Percentiles rank a stretch among this genome's conserved stretches.
Evolutionary conservation across 768 basidiomycete species (phyloP).

Genomic region (Boletus sp.): DNA sequence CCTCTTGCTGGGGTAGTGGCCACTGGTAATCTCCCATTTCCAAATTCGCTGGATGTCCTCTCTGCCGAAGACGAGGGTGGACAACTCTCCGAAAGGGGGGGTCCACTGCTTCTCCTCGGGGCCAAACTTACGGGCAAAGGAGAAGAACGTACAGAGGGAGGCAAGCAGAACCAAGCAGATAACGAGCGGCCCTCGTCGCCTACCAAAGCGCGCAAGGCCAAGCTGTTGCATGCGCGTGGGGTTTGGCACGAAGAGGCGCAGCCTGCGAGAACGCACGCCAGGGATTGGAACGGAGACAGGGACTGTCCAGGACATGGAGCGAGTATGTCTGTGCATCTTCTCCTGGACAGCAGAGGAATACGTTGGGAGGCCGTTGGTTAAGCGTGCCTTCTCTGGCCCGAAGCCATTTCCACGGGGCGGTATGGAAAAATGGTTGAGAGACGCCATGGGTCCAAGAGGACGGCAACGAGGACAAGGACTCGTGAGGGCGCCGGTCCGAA

Average conservation of each 20-base stretch:
- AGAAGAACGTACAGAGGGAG: slow-evolving; percentile 55
- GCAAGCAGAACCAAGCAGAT: slow-evolving; percentile 47
- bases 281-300: slow-evolving; percentile 61
- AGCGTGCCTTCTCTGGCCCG: slow-evolving; percentile 39
- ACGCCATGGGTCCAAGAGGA: slow-evolving; percentile 38
- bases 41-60: slow-evolving; percentile 89
- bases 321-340: slow-evolving; percentile 53
- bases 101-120: slow-evolving; percentile 65
- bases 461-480: slow-evolving; percentile 16
- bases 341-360: slow-evolving; percentile 63
- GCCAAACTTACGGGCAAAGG: slow-evolving; percentile 60
- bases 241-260: slow-evolving; percentile 62
- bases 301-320: slow-evolving; percentile 55
- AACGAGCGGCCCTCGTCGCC: slow-evolving; percentile 54
- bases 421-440: slow-evolving; percentile 47
- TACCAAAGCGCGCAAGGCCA: slow-evolving; percentile 55
- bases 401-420: slow-evolving; percentile 47
- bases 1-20: slow-evolving; percentile 87
- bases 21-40: slow-evolving; percentile 93
- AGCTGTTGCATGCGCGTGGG: slow-evolving; percentile 57
- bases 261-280: slow-evolving; percentile 50
- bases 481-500: slow-evolving; percentile 17
- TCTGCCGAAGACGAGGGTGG: slow-evolving; percentile 72
- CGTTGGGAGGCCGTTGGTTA: slow-evolving; percentile 44
- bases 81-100: slow-evolving; percentile 53